These are phyloP conservation scores for Lactifluus hygrophoroides DNA, from an alignment of 768 basidiomycete species.

Conservation along the genomic window DNA sequence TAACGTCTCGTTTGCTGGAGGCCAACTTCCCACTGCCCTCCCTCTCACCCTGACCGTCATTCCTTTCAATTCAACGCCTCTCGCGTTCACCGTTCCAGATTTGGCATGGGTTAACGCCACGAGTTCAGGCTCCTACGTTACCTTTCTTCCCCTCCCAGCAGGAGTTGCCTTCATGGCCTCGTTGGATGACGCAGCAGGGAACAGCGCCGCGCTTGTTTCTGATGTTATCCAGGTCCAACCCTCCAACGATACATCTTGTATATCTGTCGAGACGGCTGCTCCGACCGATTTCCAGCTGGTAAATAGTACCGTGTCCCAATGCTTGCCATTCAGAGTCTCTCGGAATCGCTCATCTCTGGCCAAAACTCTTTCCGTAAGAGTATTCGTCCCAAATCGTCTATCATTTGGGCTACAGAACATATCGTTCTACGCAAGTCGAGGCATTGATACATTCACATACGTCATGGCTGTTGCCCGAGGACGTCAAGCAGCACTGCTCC, in stretches of 20 bases:
- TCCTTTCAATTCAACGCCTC: slow-evolving; percentile 44
- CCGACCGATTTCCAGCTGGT: slow-evolving; percentile 28
- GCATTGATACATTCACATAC: slow-evolving; percentile 36
- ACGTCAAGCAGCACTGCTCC: slow-evolving; percentile 35
- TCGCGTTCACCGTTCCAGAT: slow-evolving; percentile 39
- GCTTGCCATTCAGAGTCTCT: slow-evolving; percentile 38
- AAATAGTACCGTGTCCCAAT: slow-evolving; percentile 34
- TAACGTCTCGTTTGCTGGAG: slow-evolving; percentile 37
- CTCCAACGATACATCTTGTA: slow-evolving; percentile 37
- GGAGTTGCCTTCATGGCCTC: slow-evolving; percentile 47
- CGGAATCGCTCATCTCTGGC: slow-evolving; percentile 33
- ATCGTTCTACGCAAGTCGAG: slow-evolving; percentile 13
- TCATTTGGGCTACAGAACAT: slow-evolving; percentile 24
- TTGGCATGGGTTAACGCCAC: slow-evolving; percentile 30
- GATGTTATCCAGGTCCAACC: slow-evolving; percentile 39
- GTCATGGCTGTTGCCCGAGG: slow-evolving; percentile 33
- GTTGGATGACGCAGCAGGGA: slow-evolving; percentile 40
- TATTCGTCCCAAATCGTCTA: slow-evolving; percentile 26
- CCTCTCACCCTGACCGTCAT: slow-evolving; percentile 43
- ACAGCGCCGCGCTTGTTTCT: slow-evolving; percentile 36
- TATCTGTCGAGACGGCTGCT: slow-evolving; percentile 23
- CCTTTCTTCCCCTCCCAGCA: slow-evolving; percentile 44
- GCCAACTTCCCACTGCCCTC: slow-evolving; percentile 27
- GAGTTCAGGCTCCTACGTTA: slow-evolving; percentile 36
- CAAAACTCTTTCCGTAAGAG: slow-evolving; percentile 32